A percentile compares a stretch with the other conserved stretches of the same genome.
phyloP scores from a whole-genome alignment of 164 flowering plant genomes.

The Aristolochia fimbriata region DNA sequence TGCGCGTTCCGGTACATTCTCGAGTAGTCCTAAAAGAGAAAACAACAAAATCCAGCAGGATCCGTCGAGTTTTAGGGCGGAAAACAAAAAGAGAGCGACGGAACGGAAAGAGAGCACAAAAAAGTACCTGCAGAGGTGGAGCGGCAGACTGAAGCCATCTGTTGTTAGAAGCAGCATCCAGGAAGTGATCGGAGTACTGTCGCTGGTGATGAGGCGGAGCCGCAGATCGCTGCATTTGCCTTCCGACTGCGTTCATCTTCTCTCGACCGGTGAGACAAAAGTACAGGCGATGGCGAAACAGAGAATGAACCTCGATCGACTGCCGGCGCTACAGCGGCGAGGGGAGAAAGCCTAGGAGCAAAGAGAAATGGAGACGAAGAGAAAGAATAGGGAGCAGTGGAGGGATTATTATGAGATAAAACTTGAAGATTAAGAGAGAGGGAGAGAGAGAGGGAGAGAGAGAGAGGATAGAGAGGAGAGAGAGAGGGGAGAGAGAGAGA shows the following conservation, averaged over 20 bases:
- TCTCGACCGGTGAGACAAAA: neutral
- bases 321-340: conserved; percentile 3
- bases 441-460: no score
- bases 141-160: conserved; percentile 67
- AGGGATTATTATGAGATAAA: neutral
- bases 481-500: no score
- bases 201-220: conserved; percentile 61
- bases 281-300: neutral
- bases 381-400: neutral
- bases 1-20: conserved; percentile 38
- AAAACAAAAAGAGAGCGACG: neutral
- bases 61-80: conserved; percentile 1
- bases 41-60: neutral
- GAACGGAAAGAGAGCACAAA: conserved; percentile 5
- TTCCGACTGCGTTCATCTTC: conserved; percentile 51
- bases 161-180: conserved; percentile 43
- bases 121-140: conserved; percentile 31
- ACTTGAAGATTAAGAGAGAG: neutral
- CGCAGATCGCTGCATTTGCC: conserved; percentile 60
- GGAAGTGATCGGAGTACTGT: conserved; percentile 66
- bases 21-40: conserved; percentile 38
- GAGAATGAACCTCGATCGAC: neutral
- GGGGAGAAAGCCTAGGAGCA: no score
- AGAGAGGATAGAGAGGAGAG: no score
- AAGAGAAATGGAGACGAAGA: neutral